A percentile compares a stretch with the other conserved stretches of the same genome.
These are phyloP conservation scores for Phoenix roebelenii DNA, from an alignment of 176 grass and related monocot genomes.

Conservation along the genomic window DNA sequence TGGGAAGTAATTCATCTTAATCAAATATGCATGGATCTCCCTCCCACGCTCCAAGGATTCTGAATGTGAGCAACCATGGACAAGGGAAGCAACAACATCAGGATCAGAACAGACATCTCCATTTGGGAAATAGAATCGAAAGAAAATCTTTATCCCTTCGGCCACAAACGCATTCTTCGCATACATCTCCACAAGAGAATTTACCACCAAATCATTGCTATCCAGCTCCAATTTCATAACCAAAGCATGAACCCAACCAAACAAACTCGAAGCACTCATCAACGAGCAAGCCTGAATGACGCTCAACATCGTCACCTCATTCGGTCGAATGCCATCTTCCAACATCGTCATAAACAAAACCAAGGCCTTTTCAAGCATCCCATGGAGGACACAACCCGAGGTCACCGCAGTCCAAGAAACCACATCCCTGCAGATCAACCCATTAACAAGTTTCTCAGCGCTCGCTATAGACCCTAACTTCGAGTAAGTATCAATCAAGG, in stretches of 20 bases:
- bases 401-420: slow-evolving; percentile 57
- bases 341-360: slow-evolving; percentile 48
- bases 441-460: slow-evolving; percentile 34
- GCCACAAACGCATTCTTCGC: slow-evolving; percentile 47
- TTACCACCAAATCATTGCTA: slow-evolving; percentile 11
- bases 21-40: slow-evolving; percentile 35
- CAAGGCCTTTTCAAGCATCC: slow-evolving; percentile 37
- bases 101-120: slow-evolving; percentile 24
- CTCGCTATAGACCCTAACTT: slow-evolving; percentile 36
- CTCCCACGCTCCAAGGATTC: slow-evolving; percentile 27
- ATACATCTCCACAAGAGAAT: slow-evolving; percentile 62
- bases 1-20: slow-evolving; percentile 30
- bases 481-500: slow-evolving; percentile 54
- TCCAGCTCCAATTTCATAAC: slow-evolving; percentile 30
- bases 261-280: slow-evolving; percentile 27
- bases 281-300: slow-evolving; percentile 60
- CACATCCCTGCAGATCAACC: slow-evolving; percentile 38
- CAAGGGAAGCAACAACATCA: slow-evolving; percentile 31
- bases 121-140: slow-evolving; percentile 17
- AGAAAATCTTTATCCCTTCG: slow-evolving; percentile 22
- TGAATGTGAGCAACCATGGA: slow-evolving; percentile 36
- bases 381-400: slow-evolving; percentile 59
- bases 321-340: slow-evolving; percentile 46
- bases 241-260: slow-evolving; percentile 36
- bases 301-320: slow-evolving; percentile 52